Conservation (phyloP, 768 basidiomycete species). For the Leccinum pellstonianum region DNA sequence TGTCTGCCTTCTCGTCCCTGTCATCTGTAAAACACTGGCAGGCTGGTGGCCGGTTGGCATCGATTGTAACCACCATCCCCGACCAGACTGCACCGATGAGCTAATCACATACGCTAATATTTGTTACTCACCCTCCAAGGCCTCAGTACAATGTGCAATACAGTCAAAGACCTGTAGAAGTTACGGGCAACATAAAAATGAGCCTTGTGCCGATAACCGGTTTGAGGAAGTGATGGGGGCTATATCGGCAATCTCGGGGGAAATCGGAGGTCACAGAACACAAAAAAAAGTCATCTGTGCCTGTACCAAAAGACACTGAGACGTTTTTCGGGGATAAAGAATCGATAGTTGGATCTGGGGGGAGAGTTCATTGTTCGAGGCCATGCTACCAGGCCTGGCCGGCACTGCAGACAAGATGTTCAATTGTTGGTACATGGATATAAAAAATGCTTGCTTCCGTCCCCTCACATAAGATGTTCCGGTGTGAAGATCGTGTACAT, state of each 20-base stretch:
- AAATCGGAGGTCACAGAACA: background rate
- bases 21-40: background rate
- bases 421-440: background rate
- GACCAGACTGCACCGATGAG: background rate
- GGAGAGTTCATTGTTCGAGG: background rate
- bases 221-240: background rate
- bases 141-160: background rate
- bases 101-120: background rate
- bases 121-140: background rate
- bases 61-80: background rate
- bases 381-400: background rate
- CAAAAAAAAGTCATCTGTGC: background rate
- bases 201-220: background rate
- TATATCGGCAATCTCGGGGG: background rate
- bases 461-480: too few species aligned
- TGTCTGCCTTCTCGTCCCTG: background rate
- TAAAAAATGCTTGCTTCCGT: background rate
- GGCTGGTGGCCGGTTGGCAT: background rate
- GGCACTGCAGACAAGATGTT: background rate
- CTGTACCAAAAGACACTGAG: background rate
- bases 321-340: background rate
- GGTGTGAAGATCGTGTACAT: background rate
- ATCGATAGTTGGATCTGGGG: background rate
- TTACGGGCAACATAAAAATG: background rate
- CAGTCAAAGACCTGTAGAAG: background rate